phyloP scores from a whole-genome alignment of 495 filamentous ascomycete genomes.

The Penicillium desertorum region DNA sequence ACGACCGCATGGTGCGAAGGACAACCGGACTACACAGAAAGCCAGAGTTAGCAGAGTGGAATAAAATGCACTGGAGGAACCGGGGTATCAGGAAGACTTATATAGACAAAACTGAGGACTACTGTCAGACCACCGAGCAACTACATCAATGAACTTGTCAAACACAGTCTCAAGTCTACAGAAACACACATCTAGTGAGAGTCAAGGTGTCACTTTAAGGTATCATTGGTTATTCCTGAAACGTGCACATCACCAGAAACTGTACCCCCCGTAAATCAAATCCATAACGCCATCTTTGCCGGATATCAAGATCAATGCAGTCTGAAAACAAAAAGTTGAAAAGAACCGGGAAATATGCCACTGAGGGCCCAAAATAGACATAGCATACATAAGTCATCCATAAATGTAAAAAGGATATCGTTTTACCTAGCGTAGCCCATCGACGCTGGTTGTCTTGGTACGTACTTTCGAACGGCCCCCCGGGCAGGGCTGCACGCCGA shows the following conservation, averaged over 20 bases:
- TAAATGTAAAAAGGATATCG: background rate
- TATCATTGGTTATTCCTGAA: conserved; percentile 8
- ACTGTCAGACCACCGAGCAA: background rate
- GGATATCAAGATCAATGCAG: conserved; percentile 23
- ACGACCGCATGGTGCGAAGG: background rate
- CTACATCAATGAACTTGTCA: background rate
- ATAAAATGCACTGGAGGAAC: background rate
- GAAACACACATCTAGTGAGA: conserved; percentile 1
- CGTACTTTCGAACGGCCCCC: conserved; percentile 28
- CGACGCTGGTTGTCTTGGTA: conserved; percentile 23
- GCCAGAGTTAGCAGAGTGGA: background rate
- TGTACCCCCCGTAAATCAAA: conserved; percentile 3
- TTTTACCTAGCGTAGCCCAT: conserved; percentile 39
- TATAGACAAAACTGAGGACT: background rate
- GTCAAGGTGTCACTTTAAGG: conserved; percentile 17
- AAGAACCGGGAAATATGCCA: conserved; percentile 16
- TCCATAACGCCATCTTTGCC: conserved; percentile 21
- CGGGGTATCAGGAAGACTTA: background rate
- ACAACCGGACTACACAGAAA: background rate
- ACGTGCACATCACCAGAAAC: conserved; percentile 18
- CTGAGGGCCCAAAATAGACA: conserved; percentile 12
- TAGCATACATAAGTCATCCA: conserved; percentile 25
- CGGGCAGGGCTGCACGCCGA: conserved; percentile 36
- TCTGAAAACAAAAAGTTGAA: conserved; percentile 10
- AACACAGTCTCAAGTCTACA: background rate